Percentiles rank a stretch among this genome's conserved stretches.
These are phyloP conservation scores for Plectosphaerella cucumerina DNA, from an alignment of 2,329 filamentous ascomycete genomes.

Conservation along the genomic window DNA sequence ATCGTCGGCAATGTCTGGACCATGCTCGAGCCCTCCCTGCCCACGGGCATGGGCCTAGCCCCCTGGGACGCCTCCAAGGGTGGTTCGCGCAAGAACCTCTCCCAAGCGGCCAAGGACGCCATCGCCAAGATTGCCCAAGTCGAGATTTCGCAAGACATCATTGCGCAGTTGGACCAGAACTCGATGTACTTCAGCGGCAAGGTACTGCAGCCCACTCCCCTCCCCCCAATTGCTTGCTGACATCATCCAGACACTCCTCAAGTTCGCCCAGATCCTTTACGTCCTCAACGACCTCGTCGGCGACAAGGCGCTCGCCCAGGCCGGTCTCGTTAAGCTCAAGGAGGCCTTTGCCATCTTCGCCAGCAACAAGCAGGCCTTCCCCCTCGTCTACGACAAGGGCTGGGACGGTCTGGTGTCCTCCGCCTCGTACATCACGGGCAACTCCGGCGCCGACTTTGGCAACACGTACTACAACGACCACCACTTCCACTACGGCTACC, in stretches of 20 bases:
- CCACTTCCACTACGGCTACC: slow-evolving; percentile 70
- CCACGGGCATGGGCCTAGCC: slow-evolving; percentile 63
- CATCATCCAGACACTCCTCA: slow-evolving; percentile 47
- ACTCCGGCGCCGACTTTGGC: slow-evolving; percentile 70
- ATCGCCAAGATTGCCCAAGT: slow-evolving; percentile 53
- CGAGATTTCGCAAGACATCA: slow-evolving; percentile 67
- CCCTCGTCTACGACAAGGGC: slow-evolving; percentile 50
- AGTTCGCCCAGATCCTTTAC: slow-evolving; percentile 62
- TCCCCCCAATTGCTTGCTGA: too few species aligned
- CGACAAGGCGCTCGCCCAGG: slow-evolving; percentile 45
- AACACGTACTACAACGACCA: slow-evolving; percentile 70
- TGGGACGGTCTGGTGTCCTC: slow-evolving; percentile 72
- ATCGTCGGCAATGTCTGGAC: slow-evolving; percentile 66
- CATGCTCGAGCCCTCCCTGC: slow-evolving; percentile 62
- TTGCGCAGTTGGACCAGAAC: slow-evolving; percentile 59
- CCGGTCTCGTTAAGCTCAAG: slow-evolving; percentile 53
- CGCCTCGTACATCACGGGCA: slow-evolving; percentile 58
- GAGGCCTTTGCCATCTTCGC: slow-evolving; percentile 54
- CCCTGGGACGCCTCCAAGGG: slow-evolving; percentile 57
- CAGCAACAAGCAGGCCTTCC: slow-evolving; percentile 55
- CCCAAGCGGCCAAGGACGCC: slow-evolving; percentile 40
- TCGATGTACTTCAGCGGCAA: slow-evolving; percentile 85
- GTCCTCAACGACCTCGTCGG: slow-evolving; percentile 52
- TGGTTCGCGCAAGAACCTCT: slow-evolving; percentile 32
- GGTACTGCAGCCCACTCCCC: slow-evolving; percentile 17